phyloP scores from a whole-genome alignment of 2,329 filamentous ascomycete species.

The Alternaria sp. region DNA sequence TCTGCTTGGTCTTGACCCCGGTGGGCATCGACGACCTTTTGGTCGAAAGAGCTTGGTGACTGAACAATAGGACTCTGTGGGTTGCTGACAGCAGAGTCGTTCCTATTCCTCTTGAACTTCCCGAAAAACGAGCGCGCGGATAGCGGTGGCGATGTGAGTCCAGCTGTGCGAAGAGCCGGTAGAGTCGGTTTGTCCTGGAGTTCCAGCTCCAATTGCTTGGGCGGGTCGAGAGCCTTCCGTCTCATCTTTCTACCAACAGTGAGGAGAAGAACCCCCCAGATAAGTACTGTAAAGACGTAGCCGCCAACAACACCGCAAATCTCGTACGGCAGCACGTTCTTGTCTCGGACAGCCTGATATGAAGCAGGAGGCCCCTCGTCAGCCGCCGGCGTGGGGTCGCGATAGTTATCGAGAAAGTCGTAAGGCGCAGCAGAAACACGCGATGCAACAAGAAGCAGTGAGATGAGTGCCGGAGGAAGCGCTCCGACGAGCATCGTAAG shows the following conservation, averaged over 20 bases:
- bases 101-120: constrained; percentile 42
- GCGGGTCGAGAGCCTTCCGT: constrained; percentile 58
- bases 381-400: constrained; percentile 34
- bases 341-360: constrained; percentile 39
- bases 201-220: constrained; percentile 61
- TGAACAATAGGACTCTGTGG: constrained; percentile 53
- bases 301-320: constrained; percentile 83
- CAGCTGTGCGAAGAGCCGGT: constrained; percentile 34
- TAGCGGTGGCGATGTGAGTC: constrained; percentile 27
- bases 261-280: constrained; percentile 69
- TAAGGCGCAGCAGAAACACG: constrained; percentile 31
- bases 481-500: constrained; percentile 38
- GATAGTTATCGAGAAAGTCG: constrained; percentile 37
- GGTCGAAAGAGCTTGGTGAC: constrained; percentile 76
- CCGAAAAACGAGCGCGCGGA: constrained; percentile 44
- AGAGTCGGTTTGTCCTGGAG: constrained; percentile 57
- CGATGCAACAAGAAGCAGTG: constrained; percentile 34
- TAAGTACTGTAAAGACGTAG: constrained; percentile 78
- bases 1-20: constrained; percentile 77
- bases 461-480: constrained; percentile 33
- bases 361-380: constrained; percentile 40
- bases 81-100: constrained; percentile 35
- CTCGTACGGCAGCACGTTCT: constrained; percentile 74
- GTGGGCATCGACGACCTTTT: constrained; percentile 75
- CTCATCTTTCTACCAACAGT: constrained; percentile 55